These are phyloP conservation scores for Candida odintsovae DNA, from an alignment of 805 yeast species.

Conservation along the genomic window DNA sequence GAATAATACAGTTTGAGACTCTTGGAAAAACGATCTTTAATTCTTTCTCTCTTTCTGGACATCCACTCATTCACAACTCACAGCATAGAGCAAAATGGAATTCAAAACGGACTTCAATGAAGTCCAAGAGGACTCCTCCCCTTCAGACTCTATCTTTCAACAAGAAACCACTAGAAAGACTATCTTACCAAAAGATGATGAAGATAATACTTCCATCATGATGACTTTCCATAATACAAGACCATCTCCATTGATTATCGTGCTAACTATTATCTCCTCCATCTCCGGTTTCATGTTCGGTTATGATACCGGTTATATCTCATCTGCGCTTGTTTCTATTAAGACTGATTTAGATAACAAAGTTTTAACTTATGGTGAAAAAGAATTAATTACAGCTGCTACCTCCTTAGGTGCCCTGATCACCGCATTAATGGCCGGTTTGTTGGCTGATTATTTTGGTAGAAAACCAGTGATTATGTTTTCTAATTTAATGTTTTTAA, in stretches of 20 bases:
- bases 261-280: constrained; percentile 71
- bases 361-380: constrained; percentile 64
- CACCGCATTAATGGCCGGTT: constrained; percentile 74
- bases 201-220: constrained; percentile 42
- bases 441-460: constrained; percentile 76
- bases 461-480: constrained; percentile 79
- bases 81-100: no score
- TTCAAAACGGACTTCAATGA: not conserved
- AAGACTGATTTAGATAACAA: constrained; percentile 66
- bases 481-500: constrained; percentile 73
- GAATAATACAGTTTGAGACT: no score
- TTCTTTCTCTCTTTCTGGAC: no score
- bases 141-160: not conserved
- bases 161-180: not conserved
- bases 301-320: constrained; percentile 95
- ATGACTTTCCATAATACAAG: constrained; percentile 43
- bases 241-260: constrained; percentile 59
- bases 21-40: no score
- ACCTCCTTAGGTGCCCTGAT: constrained; percentile 91
- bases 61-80: no score
- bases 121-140: not conserved
- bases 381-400: constrained; percentile 89
- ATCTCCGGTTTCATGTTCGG: constrained; percentile 97
- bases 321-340: constrained; percentile 84
- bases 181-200: constrained; percentile 35